phyloP scores from a whole-genome alignment of 306 rosid genomes.

The Dryas drummondii region DNA sequence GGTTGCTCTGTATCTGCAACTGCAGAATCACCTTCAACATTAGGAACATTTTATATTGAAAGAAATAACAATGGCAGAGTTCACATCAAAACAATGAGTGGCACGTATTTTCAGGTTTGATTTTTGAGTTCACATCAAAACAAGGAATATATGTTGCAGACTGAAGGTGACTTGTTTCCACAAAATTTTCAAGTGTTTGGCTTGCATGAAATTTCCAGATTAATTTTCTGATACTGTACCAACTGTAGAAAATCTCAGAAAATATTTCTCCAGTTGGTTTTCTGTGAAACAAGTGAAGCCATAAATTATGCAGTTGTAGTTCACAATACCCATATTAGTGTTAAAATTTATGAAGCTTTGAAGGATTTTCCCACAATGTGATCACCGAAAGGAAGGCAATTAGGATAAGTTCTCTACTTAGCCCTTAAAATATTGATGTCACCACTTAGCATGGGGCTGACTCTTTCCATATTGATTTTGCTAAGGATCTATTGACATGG shows the following conservation, averaged over 20 bases:
- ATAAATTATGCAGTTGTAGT: neutral
- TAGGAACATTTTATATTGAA: slow-evolving; percentile 62
- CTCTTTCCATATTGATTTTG: neutral
- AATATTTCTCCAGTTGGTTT: no score
- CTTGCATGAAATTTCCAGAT: neutral
- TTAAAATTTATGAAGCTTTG: neutral
- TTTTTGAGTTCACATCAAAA: no score
- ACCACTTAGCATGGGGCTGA: neutral
- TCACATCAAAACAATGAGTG: slow-evolving; percentile 62
- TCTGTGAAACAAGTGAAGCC: neutral
- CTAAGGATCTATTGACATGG: slow-evolving; percentile 19
- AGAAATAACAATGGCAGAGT: slow-evolving; percentile 49
- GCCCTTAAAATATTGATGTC: neutral
- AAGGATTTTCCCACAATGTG: neutral
- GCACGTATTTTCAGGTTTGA: slow-evolving; percentile 69
- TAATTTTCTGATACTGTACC: no score
- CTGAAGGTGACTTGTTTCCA: slow-evolving; percentile 7
- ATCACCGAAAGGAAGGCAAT: neutral
- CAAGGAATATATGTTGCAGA: neutral
- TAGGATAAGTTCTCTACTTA: neutral
- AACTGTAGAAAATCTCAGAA: no score
- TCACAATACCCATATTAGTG: neutral
- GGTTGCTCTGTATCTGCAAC: slow-evolving; percentile 65
- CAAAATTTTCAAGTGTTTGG: neutral
- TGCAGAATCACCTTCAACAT: slow-evolving; percentile 50